Evolutionary conservation across 2,329 filamentous ascomycete genomes (phyloP), one percentile per base, ranked within the genome.

Genomic region (Fusarium sublunatum): DNA sequence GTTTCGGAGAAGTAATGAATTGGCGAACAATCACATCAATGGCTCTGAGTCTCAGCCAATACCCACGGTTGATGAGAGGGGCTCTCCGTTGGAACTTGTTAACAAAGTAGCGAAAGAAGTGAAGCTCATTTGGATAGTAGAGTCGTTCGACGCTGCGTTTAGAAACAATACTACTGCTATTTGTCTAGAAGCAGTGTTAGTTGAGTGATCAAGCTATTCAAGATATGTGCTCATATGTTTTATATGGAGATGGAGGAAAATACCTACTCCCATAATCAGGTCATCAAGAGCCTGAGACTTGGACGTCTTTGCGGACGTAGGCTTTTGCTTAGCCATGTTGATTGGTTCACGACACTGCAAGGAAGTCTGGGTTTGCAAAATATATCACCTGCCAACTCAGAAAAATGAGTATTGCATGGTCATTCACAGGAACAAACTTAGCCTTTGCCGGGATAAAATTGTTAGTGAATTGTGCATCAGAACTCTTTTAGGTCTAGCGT

Each of bases 131-230:
- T 13, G 89, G 83, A 72, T 91, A 89, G 75, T 97, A 97, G 12
- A 96, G 81, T 68, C 89, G 89, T 73, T 97, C 93, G n/a, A 97
- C 93, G 70, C 92, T 95, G 67, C 93, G 83, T 75, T 97, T 97
- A 12, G 93, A 97, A 13, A 93, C 89, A 67, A 97, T 97, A 72
- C 91, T 96, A 76, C 91, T 94, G 73, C 88, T 93, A 74, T 97
- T 97, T 55, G 93, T 97, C 86, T 91, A 57, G 31, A 24, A 31
- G 24, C 7, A 12, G 22, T 47, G 62, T 61, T 31, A 65, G 48
- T 40, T 9, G n/a, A n/a, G n/a, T n/a, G n/a, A n/a, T n/a, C n/a
- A n/a, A 12, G 10, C 15, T 49, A 5, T 10, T 12, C 9, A 39
- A 41, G 12, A 12, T 29, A 24, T 5, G n/a, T 19, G 13, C 13